phyloP scores from a whole-genome alignment of 345 rosid species.

The Boechera stricta region DNA sequence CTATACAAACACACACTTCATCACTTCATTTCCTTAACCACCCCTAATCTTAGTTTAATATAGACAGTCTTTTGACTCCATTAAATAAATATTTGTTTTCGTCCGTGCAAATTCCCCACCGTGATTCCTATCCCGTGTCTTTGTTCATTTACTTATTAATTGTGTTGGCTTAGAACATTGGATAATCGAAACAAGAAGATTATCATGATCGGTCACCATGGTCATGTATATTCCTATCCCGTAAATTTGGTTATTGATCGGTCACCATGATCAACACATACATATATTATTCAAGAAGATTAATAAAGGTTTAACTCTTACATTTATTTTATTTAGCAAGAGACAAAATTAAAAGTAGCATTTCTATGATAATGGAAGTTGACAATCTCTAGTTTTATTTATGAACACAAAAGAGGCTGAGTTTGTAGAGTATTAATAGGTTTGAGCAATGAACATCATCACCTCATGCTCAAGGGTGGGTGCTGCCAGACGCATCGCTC shows the following conservation, averaged over 20 bases:
- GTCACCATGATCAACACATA: background rate
- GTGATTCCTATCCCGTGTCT: too few relatives aligned
- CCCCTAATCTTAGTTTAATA: too few relatives aligned
- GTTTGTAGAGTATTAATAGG: background rate
- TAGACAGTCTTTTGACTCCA: too few relatives aligned
- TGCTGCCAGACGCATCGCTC: background rate
- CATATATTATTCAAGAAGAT: background rate
- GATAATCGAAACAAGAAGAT: background rate
- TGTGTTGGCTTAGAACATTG: background rate
- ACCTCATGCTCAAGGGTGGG: background rate
- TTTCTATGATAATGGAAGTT: background rate
- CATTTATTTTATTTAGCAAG: background rate
- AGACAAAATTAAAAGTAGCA: background rate
- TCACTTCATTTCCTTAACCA: background rate
- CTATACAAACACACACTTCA: background rate
- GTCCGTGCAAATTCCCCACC: too few relatives aligned
- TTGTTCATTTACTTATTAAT: too few relatives aligned
- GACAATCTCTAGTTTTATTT: constrained; percentile 27
- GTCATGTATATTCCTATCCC: too few relatives aligned
- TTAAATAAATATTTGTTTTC: too few relatives aligned
- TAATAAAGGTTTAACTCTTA: background rate
- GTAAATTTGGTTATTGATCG: background rate
- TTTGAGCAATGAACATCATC: background rate
- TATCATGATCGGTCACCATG: background rate
- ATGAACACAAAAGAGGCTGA: constrained; percentile 19